Base-by-base conservation (phyloP, 352 stramenopile genomes). In the Globisporangium echinulatum region DNA sequence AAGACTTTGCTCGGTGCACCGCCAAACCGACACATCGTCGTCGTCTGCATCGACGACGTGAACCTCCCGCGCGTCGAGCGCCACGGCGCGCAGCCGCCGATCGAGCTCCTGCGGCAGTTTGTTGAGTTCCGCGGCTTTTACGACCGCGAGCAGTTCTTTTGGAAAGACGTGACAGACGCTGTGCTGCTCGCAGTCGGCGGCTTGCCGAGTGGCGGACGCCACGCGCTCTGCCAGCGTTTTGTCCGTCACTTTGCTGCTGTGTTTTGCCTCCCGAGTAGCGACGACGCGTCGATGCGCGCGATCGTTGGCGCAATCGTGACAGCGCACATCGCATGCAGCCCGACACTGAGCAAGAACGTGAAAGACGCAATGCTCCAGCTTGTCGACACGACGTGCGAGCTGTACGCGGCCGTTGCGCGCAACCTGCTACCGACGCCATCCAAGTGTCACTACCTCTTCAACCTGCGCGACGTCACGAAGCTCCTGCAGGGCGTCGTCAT, bases 1-100 rank as follows among this genome's bases (percentile, higher is more conserved):
- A 97, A 97, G 64, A 97, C 90, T 2, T 59, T 97, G 17, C 75
- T 98, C 0, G 92, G 92, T 42, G 79, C 93, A 4, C 90, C 92
- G 0, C 71, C 79, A 4, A 79, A 84, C 54, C 83, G 78, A 10
- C 78, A 79, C 15, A 60, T 87, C 36, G 77, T 96, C 3, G 74
- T 97, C 10, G 66, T 88, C 43, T 91, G 96, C 52, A 77, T 97
- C 19, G 92, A 98, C 64, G 92, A 98, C 64, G 61, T 98, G 17
- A 97, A 97, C 62, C 92, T 98, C 71, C 89, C 92, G 0, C 80
- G 62, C 8, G 62, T 69, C 1, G 92, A 98, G 50, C 71, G 70
- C 7, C 78, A 86, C 51, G 82, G 85, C 0, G 83, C 79, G 0
- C 85, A 94, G 38, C 86, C 85, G 7, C 78, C 83, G 19, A 75